Evolutionary conservation across 768 basidiomycete species (phyloP), one percentile per base, ranked within the genome.

Genomic region (Hypsizygus marmoreus): DNA sequence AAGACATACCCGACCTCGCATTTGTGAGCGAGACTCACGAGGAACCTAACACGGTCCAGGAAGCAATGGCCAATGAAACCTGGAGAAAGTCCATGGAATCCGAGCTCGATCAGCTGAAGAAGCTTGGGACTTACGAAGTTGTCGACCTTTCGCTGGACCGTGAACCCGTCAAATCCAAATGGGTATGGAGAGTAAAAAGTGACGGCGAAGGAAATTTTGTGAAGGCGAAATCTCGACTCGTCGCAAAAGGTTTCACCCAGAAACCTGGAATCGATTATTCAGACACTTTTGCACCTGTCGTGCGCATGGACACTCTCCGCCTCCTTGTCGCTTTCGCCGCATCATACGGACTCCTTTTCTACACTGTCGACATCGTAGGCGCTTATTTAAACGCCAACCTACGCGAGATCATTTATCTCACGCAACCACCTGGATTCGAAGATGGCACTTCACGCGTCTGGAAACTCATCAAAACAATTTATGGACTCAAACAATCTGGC

Each of bases 241-340:
- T 72, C 0, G 65, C 63, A 0, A 57, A 64, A 24, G 67, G 63
- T 26, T 76, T 65, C 54, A 56, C 64, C 2, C 72, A 78, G 48
- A 50, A 59, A 25, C 64, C 63, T 4, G 69, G 73, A 22, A 53
- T 69, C 12, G 72, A 76, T 64, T 57, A 55, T 63, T 2, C 70
- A 75, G 48, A 54, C 55, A 36, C 65, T 59, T n/a, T 54, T 66
- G 20, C 72, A 72, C 64, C 64, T 1, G 64, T 69, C 22, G 57
- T 65, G 25, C 45, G 58, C 1, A 48, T 69, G n/a, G 59, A 66
- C 22, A 62, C 65, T 3, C 45, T 71, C 11, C 51, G 56, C 0
- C 40, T 59, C 0, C 3, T 68, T 0, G 56, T 79, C 3, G 65
- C 71, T 2, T 34, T 75, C 17, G 64, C 74, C 0, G 70, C 73